Base-by-base conservation (phyloP, 148 eudicot genomes). In the Euryodendron excelsum region DNA sequence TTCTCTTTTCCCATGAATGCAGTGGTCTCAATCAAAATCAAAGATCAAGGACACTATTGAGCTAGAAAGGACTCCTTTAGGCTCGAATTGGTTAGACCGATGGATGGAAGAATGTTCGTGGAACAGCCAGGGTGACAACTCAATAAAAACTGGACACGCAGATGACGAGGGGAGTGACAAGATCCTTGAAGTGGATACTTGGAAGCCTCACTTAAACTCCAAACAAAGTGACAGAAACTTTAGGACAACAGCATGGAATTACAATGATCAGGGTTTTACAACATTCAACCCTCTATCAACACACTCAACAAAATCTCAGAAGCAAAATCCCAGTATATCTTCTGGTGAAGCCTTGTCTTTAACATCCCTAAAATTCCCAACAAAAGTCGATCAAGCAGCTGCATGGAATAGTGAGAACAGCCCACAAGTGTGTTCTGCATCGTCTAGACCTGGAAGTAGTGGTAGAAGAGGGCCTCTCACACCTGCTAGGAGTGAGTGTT, bases 121-220 rank as follows among this genome's bases (percentile, higher is more conserved):
- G 78, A 92, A 74, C 84, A 85, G 75, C 87, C 86, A 79, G 27
- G 78, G 84, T 31, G 80, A 68, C n/a, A 20, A 65, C 73, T 76
- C 89, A 5, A 52, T 73, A 8, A 86, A 80, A 82, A 44, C 64
- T 41, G 28, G 21, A 27, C 72, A 21, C 17, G 70, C 78, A 0
- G 92, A 91, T 31, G 91, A 91, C 62, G 90, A 89, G 74, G 85
- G 85, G 71, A 82, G 78, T 59, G 99, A 90, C 85, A 94, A 94
- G 85, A 91, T 94, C 75, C 91, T 92, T 1, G 97, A 94, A 80
- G 83, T 94, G 12, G 98, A 94, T 76, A 91, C 91, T 64, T 91
- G 98, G 94, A 90, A 87, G 63, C 96, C 99, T 63, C 87, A 66
- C 60, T 41, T 73, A 13, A 79, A 74, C 76, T 75, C 88, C 30